Conservation (phyloP, 768 basidiomycete genomes). For the Termitomyces sp. region DNA sequence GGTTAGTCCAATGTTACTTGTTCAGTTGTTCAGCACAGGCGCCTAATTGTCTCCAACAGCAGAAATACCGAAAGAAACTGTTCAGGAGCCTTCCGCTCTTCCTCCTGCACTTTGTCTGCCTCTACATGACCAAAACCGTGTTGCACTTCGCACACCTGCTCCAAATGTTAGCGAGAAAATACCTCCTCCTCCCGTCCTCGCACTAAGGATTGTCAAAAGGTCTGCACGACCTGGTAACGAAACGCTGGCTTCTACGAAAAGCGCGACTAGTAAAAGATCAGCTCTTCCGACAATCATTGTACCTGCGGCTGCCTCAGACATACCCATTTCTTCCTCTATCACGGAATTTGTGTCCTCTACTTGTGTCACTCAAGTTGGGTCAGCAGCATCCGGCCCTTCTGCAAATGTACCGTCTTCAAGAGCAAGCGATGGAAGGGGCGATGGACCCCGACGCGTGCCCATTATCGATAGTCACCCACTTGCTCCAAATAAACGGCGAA, state of each 20-base stretch:
- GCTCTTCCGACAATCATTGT: neutral
- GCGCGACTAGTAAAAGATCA: neutral
- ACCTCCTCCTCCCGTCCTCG: constrained; percentile 34
- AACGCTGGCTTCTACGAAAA: constrained; percentile 13
- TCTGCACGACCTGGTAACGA: constrained; percentile 15
- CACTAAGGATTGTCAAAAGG: constrained; percentile 44
- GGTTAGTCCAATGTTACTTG: neutral
- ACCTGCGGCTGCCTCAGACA: neutral
- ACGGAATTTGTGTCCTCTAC: neutral
- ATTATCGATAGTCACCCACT: constrained; percentile 12
- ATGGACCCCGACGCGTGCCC: constrained; percentile 32
- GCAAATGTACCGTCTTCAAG: neutral
- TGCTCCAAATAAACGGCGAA: neutral
- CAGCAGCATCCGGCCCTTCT: constrained; percentile 1
- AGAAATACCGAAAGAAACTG: neutral
- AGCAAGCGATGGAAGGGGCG: constrained; percentile 7
- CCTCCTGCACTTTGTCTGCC: constrained; percentile 10
- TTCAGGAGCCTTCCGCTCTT: neutral
- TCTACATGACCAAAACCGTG: constrained; percentile 6
- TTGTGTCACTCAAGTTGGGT: neutral
- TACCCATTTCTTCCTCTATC: neutral
- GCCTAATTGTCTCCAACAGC: neutral
- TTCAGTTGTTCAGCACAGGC: neutral
- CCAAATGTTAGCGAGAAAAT: constrained; percentile 10
- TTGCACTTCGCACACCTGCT: constrained; percentile 4